Base-by-base conservation (phyloP, 2,329 filamentous ascomycete species). In the Aspergillus niger region DNA sequence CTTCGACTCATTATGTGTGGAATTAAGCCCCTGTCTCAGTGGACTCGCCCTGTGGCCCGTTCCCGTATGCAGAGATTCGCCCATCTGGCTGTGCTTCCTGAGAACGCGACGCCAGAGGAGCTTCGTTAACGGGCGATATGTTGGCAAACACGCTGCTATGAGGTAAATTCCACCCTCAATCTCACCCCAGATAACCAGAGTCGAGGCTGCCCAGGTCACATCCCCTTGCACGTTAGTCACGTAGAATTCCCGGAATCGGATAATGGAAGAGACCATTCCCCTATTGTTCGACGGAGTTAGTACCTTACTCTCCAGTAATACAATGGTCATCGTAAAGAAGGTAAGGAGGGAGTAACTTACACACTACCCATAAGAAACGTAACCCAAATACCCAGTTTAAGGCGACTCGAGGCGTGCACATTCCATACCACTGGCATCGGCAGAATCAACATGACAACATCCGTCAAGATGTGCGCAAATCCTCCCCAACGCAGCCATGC, bases 401-500 rank as follows among this genome's bases (percentile, higher is more conserved):
- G 56, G 8, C 66, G 63, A n/a, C 53, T 59, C 15, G 57, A 59
- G 20, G 64, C 58, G 28, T 70, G 67, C 7, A 78, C 62, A 2
- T 65, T 69, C 67, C 67, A 74, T 10, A 78, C 51, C 6, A 73
- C 68, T 2, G 75, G 75, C 28, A 77, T 63, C 3, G 77, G 76
- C 7, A 77, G 61, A 2, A 71, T 22, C 1, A 78, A 63, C 55
- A 79, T 63, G 4, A 73, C 62, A 3, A 71, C 59, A 59, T 78
- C 75, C 20, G 76, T 75, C 6, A 72, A 51, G n/a, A 78, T 75
- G 55, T 77, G 77, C 5, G 74, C 72, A 22, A 77, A 70, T 54
- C 67, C 71, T 55, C 60, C 67, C 69, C 70, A 75, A 6, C 70
- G 60, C 44, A 67, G 73, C 13, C 73, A 57, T 0, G 64, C 59